Evolutionary conservation across 116 monocot species (phyloP), one percentile per base, ranked within the genome.

Genomic region (Posidonia oceanica): DNA sequence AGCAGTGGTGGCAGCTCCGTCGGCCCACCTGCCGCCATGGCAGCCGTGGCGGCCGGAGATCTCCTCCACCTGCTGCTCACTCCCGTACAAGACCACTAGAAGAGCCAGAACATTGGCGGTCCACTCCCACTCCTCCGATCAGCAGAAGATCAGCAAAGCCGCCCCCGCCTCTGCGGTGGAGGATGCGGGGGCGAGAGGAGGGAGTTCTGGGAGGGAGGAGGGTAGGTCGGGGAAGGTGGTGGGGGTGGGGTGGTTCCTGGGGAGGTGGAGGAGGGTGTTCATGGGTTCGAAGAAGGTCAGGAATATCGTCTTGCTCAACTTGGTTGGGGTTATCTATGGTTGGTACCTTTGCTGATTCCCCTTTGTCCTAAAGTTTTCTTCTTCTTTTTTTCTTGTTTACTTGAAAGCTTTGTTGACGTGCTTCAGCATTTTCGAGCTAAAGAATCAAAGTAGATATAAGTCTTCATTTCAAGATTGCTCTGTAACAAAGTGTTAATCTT

Each of bases 291-390:
- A 71, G 73, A 88, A 85, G 69, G 78, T 83, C 38, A 48, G 85
- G 71, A 85, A 85, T 67, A 71, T 88, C 63, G 71, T 82, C 48
- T 64, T 85, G 78, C 88, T 88, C 61, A 82, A 88, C 62, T 73
- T 85, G 70, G 74, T 88, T 69, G 82, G 80, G 14, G 73, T 83
- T 53, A 76, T 88, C 64, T 88, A 80, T 61, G 88, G 88, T 88
- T 72, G 2, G 67, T 51, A 17, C 2, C 22, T 62, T 39, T 42
- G 2, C 36, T 17, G 22, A n/a, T 74, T 44, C 58, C 39, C 13
- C 6, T 48, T 48, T 48, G 48, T 48, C 48, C 2, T 12, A 48
- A 48, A 48, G 48, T 10, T 48, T 48, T 48, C 48, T 10, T 48
- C 12, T 48, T 48, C 8, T 7, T 7, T 48, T 4, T 48, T 48